Evolutionary conservation across 768 basidiomycete species (phyloP), one percentile per base, ranked within the genome.

Genomic region (Tylopilus plumbeoviolaceoides): DNA sequence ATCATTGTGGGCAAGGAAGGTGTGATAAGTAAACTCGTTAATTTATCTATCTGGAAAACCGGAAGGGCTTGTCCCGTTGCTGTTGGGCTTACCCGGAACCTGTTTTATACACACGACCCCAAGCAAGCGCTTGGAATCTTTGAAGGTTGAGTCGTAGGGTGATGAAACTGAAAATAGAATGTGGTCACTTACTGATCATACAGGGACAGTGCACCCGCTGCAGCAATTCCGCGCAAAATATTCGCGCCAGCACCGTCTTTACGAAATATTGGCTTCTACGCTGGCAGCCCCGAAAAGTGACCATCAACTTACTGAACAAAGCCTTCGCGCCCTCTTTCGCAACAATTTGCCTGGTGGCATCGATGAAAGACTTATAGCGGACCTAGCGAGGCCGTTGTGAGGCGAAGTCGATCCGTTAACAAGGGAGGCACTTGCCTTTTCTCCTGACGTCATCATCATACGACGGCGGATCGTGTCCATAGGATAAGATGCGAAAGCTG

Each of bases 211-310:
- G 81, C 83, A 70, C 83, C 71, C 20, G 71, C 72, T n/a, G 64
- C 64, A 7, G 72, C 72, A n/a, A 73, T 55, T 68, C 83, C 80
- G 67, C 83, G 81, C 61, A 84, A 48, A 44, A 75, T 72, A 63
- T 80, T 79, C 53, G 78, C 79, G 57, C 79, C 81, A 52, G 79
- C 81, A 61, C 83, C 81, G 69, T 80, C 82, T 81, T 75, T 21
- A 23, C 38, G 12, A 44, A 42, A 15, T 9, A 46, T 60, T 10
- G 54, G 46, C 25, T 5, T 38, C n/a, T 20, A 18, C 3, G n/a
- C n/a, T n/a, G n/a, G n/a, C n/a, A 12, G 31, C 42, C 7, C 18
- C 8, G 23, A 36, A 9, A 44, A 42, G 15, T 18, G 35, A n/a
- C 33, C 21, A 20, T 17, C 20, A 4, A 58, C 73, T 8, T 53